Percentiles rank a stretch among this genome's conserved stretches.
phyloP scores from a whole-genome alignment of 1,139 yeast species.

The Yamadazyma conglobata region DNA sequence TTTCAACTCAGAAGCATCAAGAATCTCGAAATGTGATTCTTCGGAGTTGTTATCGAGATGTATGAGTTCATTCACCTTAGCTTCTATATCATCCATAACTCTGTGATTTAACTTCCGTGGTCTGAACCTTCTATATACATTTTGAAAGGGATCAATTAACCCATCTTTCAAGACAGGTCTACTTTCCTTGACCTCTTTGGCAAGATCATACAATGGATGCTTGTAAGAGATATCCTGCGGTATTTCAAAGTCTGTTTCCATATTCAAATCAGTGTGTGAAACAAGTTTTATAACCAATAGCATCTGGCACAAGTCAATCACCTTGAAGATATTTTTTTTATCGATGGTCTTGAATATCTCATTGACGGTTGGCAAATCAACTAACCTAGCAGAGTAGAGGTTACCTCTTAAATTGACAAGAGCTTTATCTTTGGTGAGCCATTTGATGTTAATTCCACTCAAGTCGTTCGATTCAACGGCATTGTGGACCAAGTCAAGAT shows the following conservation, averaged over 20 bases:
- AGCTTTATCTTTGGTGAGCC: conserved; percentile 80
- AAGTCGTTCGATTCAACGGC: conserved; percentile 83
- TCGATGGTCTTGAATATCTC: conserved; percentile 91
- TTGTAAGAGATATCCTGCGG: conserved; percentile 36
- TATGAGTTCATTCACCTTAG: conserved; percentile 72
- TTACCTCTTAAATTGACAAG: conserved; percentile 53
- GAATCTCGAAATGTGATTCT: conserved; percentile 71
- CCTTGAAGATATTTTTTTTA: conserved; percentile 81
- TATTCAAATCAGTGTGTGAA: conserved; percentile 39
- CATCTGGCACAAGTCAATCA: conserved; percentile 84
- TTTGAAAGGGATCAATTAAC: conserved; percentile 67
- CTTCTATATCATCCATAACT: conserved; percentile 66
- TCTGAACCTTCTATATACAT: conserved; percentile 47
- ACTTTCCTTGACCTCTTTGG: conserved; percentile 37
- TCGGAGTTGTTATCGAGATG: conserved; percentile 81
- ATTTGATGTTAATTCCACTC: conserved; percentile 67
- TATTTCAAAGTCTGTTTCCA: conserved; percentile 40
- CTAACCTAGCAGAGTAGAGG: conserved; percentile 75
- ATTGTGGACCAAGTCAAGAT: conserved; percentile 70
- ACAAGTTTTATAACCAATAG: conserved; percentile 68
- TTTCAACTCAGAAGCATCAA: conserved; percentile 46
- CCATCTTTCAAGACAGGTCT: conserved; percentile 70
- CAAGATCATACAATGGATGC: conserved; percentile 46
- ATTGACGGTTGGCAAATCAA: conserved; percentile 86
- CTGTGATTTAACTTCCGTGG: conserved; percentile 48